Evolutionary conservation across 2,329 filamentous ascomycete species (phyloP).

Genomic region (Fusarium nygamai): DNA sequence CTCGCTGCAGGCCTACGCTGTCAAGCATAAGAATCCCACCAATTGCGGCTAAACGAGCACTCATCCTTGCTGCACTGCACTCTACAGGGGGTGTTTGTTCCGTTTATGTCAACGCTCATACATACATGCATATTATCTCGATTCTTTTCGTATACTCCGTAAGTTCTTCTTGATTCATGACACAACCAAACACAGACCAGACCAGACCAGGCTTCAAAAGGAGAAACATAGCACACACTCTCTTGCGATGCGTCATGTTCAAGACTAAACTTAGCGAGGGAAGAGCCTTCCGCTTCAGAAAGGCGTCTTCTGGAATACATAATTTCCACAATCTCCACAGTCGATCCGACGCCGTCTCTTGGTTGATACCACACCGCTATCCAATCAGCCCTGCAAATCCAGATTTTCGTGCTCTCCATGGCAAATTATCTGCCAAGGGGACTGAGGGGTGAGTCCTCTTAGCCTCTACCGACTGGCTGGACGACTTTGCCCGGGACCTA

Average conservation of each 20-base stretch:
- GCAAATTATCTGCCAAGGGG: slow-evolving; percentile 28
- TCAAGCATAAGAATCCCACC: slow-evolving; percentile 34
- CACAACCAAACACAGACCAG: neutral
- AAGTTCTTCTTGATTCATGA: neutral
- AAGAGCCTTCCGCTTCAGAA: slow-evolving; percentile 7
- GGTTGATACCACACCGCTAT: slow-evolving; percentile 36
- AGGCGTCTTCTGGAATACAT: slow-evolving; percentile 38
- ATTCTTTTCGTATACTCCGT: slow-evolving; percentile 8
- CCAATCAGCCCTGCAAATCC: slow-evolving; percentile 43
- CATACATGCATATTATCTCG: slow-evolving; percentile 2
- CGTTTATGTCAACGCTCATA: neutral
- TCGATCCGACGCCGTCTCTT: slow-evolving; percentile 28
- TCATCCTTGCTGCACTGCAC: neutral
- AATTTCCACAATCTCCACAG: slow-evolving; percentile 41
- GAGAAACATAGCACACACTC: slow-evolving; percentile 1
- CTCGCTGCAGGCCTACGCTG: slow-evolving; percentile 29
- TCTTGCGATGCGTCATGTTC: slow-evolving; percentile 9
- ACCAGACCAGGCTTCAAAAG: slow-evolving; percentile 6
- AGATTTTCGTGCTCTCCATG: slow-evolving; percentile 1
- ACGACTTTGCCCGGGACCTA: slow-evolving; percentile 22
- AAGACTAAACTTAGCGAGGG: slow-evolving; percentile 11
- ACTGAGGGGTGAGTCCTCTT: slow-evolving; percentile 1
- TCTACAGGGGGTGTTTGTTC: neutral
- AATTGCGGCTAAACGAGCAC: slow-evolving; percentile 16
- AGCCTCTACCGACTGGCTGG: slow-evolving; percentile 38